Conservation (phyloP, 495 filamentous ascomycete genomes). For the Corynascus novoguineensis region DNA sequence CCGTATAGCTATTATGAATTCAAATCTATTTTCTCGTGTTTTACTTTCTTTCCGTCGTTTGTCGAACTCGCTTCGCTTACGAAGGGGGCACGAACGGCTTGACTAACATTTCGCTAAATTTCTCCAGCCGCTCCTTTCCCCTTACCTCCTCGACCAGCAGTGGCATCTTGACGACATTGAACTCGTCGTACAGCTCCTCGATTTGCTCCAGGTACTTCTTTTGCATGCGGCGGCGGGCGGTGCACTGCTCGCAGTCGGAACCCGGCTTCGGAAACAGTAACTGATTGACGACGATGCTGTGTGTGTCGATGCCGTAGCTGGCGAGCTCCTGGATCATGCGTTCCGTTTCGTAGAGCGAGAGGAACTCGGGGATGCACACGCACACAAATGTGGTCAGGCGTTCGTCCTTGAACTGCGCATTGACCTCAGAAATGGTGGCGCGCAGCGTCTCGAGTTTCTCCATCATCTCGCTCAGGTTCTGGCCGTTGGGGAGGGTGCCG, state of each 20-base stretch:
- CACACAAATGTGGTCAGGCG: slow-evolving; percentile 97
- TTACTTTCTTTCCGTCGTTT: too few relatives aligned
- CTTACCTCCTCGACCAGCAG: slow-evolving; percentile 90
- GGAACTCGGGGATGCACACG: slow-evolving; percentile 96
- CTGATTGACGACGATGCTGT: slow-evolving; percentile 97
- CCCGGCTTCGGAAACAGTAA: slow-evolving; percentile 85
- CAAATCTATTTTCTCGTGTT: background rate
- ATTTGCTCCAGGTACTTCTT: slow-evolving; percentile 99
- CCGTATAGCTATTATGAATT: background rate
- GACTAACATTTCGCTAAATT: slow-evolving; percentile 89
- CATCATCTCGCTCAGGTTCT: slow-evolving; percentile 85
- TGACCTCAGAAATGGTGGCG: slow-evolving; percentile 90
- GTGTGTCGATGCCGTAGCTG: slow-evolving; percentile 90
- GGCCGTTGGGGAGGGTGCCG: slow-evolving; percentile 76
- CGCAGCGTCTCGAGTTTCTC: slow-evolving; percentile 89
- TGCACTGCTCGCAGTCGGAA: slow-evolving; percentile 91
- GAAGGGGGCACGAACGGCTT: slow-evolving; percentile 76
- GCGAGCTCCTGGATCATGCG: slow-evolving; percentile 98
- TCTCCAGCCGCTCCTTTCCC: slow-evolving; percentile 88
- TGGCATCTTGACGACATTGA: slow-evolving; percentile 98
- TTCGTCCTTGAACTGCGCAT: slow-evolving; percentile 94
- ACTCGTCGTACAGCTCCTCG: slow-evolving; percentile 97
- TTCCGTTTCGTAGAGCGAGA: slow-evolving; percentile 97
- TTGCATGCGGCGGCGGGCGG: slow-evolving; percentile 93
- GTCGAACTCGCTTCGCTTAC: slow-evolving; percentile 12